Evolutionary conservation across 2,329 filamentous ascomycete species (phyloP).

Genomic region (Teratosphaeria viscida): DNA sequence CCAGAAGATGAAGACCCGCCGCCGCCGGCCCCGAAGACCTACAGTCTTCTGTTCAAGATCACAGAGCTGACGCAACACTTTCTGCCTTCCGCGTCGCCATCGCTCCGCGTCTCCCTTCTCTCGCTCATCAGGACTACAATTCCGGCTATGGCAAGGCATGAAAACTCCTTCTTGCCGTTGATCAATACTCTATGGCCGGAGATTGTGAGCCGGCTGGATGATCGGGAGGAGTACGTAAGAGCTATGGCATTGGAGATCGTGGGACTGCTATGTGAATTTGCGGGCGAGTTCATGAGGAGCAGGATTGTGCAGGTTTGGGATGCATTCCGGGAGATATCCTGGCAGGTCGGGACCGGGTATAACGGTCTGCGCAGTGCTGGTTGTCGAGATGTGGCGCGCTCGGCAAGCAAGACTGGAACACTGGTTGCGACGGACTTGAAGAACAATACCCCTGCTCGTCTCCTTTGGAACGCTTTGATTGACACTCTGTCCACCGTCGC

Average conservation of each 20-base stretch:
- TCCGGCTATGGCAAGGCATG: conserved; percentile 60
- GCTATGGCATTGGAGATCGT: conserved; percentile 62
- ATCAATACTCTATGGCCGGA: conserved; percentile 89
- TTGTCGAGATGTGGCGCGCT: conserved; percentile 12
- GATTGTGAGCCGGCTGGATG: conserved; percentile 56
- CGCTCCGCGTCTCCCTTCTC: conserved; percentile 67
- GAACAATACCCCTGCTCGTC: conserved; percentile 42
- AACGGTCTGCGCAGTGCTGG: neutral
- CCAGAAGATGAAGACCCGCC: conserved; percentile 26
- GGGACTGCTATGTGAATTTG: conserved; percentile 55
- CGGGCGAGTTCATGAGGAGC: conserved; percentile 70
- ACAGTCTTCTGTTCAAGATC: conserved; percentile 71
- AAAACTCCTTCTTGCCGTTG: conserved; percentile 76
- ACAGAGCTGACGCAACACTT: conserved; percentile 80
- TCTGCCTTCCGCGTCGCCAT: conserved; percentile 72
- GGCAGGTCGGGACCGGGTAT: neutral
- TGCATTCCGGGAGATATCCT: conserved; percentile 16
- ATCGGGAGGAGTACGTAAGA: conserved; percentile 57
- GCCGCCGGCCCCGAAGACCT: conserved; percentile 63
- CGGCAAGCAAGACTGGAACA: conserved; percentile 29
- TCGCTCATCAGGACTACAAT: conserved; percentile 64
- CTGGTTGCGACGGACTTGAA: conserved; percentile 12
- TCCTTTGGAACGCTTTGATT: conserved; percentile 55
- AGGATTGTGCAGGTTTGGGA: conserved; percentile 67
- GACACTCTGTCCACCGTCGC: conserved; percentile 51